A percentile compares a stretch with the other conserved stretches of the same genome.
phyloP scores from a whole-genome alignment of 805 yeast genomes.

The Priceomyces melissophilus region DNA sequence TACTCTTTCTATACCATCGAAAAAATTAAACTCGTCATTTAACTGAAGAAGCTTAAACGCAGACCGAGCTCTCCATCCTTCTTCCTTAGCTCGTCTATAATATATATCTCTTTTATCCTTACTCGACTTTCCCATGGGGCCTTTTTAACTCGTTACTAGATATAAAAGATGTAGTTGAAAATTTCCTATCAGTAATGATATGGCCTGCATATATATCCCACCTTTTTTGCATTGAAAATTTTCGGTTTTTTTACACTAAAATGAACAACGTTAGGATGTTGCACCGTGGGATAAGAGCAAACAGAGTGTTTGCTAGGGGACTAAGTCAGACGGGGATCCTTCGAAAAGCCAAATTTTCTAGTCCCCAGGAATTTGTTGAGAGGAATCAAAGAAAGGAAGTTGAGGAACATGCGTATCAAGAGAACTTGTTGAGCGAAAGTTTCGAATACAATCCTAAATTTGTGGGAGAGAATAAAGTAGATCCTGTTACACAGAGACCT shows the following conservation, averaged over 20 bases:
- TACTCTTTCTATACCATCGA: slow-evolving; percentile 72
- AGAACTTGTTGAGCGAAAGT: slow-evolving; percentile 23
- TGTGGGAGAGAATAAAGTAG: slow-evolving; percentile 17
- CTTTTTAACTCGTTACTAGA: neutral
- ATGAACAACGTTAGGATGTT: neutral
- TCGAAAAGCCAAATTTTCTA: slow-evolving; percentile 12
- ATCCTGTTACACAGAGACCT: slow-evolving; percentile 42
- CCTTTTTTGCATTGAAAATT: neutral
- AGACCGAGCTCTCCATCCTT: slow-evolving; percentile 96
- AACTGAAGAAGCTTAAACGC: slow-evolving; percentile 91
- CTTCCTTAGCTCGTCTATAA: slow-evolving; percentile 92
- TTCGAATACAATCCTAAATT: slow-evolving; percentile 30
- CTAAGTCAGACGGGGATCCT: slow-evolving; percentile 3
- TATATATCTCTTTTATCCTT: slow-evolving; percentile 93
- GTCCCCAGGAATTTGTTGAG: slow-evolving; percentile 32
- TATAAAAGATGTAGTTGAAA: neutral
- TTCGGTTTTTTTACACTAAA: neutral
- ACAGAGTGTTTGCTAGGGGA: slow-evolving; percentile 5
- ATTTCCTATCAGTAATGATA: slow-evolving; percentile 1
- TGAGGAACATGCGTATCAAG: slow-evolving; percentile 25
- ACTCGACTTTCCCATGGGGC: slow-evolving; percentile 89
- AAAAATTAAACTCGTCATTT: slow-evolving; percentile 83
- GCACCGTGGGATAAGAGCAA: slow-evolving; percentile 3
- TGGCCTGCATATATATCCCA: neutral
- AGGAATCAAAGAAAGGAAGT: slow-evolving; percentile 21